Base-by-base conservation (phyloP, 805 yeast species). In the Yarrowia divulgata region DNA sequence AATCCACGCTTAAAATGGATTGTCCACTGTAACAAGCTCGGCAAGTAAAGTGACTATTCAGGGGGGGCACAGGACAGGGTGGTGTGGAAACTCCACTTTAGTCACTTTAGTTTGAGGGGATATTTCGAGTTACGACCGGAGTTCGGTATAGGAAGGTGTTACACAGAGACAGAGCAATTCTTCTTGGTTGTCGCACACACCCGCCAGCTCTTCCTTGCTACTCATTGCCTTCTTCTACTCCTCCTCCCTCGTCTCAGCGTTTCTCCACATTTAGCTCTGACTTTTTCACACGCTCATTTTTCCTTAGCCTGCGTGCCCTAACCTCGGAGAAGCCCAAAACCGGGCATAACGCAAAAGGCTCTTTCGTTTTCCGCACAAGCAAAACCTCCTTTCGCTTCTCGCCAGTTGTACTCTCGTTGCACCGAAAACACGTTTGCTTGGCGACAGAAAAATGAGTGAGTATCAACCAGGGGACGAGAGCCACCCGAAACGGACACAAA, bases 391-490 rank as follows among this genome's bases (percentile, higher is more conserved):
- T 60, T 43, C 66, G 52, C 52, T 60, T 60, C 52, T 60, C 66
- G 66, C 66, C 52, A 60, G 66, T 60, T 45, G 66, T 57, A 40
- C 64, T 57, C 64, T 42, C 49, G 64, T 57, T 57, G 64, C 64
- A 57, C 64, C n/a, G 64, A 57, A 57, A 42, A n/a, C 50, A 32
- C 52, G 42, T 42, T 45, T 34, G 49, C 49, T 57, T 42, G 64
- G 64, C 49, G 64, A 55, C 62, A 55, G 62, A 54, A 60, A 60
- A 60, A 60, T 60, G 66, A 60, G 66, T 60, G 52, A 60, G 66
- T 60, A 60, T 60, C 14, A 23, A 23, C 3, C 29, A 23, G 29
- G 29, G 29, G 29, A 23, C 29, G 29, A 23, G 29, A 23, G 29
- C 29, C 29, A 23, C 29, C 29, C 4, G 29, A 23, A 23, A 2